Conservation (phyloP, 129 eudicot genomes). For the Kitagawia praeruptora region DNA sequence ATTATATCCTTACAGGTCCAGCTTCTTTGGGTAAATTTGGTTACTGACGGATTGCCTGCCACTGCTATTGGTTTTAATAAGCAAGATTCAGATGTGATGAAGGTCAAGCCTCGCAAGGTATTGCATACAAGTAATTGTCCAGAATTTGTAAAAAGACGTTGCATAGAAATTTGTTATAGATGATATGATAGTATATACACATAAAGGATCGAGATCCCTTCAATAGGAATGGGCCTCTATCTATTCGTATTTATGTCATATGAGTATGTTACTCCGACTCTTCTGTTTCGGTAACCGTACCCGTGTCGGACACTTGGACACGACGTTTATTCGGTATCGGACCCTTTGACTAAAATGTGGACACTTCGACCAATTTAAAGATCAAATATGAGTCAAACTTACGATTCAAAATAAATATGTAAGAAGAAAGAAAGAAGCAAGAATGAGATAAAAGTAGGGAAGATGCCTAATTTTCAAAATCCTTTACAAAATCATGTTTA, state of each 20-base stretch:
- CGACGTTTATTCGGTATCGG: too few species aligned
- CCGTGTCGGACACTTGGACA: too few species aligned
- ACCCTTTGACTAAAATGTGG: too few species aligned
- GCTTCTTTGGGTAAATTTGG: slow-evolving; percentile 96
- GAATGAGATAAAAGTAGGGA: too few species aligned
- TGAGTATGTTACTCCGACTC: too few species aligned
- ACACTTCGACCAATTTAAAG: too few species aligned
- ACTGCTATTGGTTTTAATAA: slow-evolving; percentile 99
- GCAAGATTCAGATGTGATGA: slow-evolving; percentile 99
- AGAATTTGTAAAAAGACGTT: background rate
- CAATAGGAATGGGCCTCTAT: background rate
- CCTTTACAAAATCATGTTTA: too few species aligned
- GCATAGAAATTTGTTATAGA: background rate
- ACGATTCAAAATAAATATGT: too few species aligned
- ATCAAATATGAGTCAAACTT: too few species aligned
- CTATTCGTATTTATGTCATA: background rate
- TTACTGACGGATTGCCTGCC: slow-evolving; percentile 97
- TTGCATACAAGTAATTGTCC: background rate
- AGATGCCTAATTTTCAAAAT: too few species aligned
- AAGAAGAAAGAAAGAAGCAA: too few species aligned
- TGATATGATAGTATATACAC: background rate
- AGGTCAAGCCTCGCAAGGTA: slow-evolving; percentile 97
- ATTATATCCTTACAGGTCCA: slow-evolving; percentile 59
- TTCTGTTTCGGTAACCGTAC: too few species aligned
- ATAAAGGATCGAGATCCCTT: background rate